Evolutionary conservation across 305 asterid genomes (phyloP), one percentile per base, ranked within the genome.

Genomic region (Solanum chacoense): DNA sequence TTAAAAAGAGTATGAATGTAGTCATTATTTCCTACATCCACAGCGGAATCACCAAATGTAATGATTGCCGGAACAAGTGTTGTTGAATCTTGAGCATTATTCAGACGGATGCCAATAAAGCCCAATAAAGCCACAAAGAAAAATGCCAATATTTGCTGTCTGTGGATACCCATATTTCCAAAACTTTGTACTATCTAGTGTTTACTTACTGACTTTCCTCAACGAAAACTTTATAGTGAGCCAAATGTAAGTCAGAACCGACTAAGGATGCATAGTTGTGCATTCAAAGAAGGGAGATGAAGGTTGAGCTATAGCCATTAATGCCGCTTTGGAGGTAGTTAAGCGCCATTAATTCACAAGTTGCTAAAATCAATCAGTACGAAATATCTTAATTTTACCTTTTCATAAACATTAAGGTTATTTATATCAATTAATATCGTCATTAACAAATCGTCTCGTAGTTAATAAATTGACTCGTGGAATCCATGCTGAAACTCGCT

Each of bases 1-100:
- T 94, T 95, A 91, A 96, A 95, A 12, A 94, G 8, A 5, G 99
- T 95, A 0, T 69, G 84, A 1, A 95, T 84, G 78, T 93, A 93
- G 92, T 97, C 96, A 89, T 97, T 97, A 83, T 97, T 97, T 26
- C 99, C 99, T 6, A 94, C 96, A 45, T 97, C 99, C 11, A 97
- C 97, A 0, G 93, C 93, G 0, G 99, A 96, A 71, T 97, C 99
- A 0, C 99, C 99, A 69, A 97, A 96, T 2, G 96, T 93, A 14
- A 97, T 93, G 78, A 97, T 92, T 4, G 98, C 99, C 6, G 99
- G 99, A 55, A 97, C 98, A 40, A 97, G 88, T 10, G 94, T 84
- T 16, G 63, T 50, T 18, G 63, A 50, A 50, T 18, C 22, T 74
- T 97, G 98, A 65, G 98, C 95, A 85, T 87, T 84, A 83, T 85